phyloP scores from a whole-genome alignment of 768 basidiomycete genomes.

The Neoboletus brunneissimus region DNA sequence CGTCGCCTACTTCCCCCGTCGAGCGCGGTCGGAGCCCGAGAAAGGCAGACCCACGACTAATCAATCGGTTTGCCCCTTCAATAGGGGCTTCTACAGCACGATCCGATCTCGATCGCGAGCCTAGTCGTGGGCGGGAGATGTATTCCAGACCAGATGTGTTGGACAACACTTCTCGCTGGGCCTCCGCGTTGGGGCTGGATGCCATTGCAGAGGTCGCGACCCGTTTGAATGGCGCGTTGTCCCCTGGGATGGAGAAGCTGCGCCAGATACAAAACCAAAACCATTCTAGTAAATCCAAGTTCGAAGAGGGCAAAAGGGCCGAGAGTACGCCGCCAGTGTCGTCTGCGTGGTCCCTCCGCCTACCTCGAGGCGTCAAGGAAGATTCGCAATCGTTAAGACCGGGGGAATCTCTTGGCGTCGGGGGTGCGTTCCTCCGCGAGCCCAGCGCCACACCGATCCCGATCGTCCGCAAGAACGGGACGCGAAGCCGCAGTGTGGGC shows the following conservation, averaged over 20 bases:
- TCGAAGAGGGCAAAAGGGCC: slow-evolving; percentile 19
- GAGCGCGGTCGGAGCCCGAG: slow-evolving; percentile 30
- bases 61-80: slow-evolving; percentile 22
- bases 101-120: slow-evolving; percentile 24
- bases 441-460: slow-evolving; percentile 26
- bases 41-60: slow-evolving; percentile 13
- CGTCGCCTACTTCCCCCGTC: slow-evolving; percentile 21
- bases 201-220: slow-evolving; percentile 23
- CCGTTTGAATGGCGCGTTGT: slow-evolving; percentile 12
- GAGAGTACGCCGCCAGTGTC: slow-evolving; percentile 32
- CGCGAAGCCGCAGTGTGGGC: slow-evolving; percentile 30
- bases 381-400: slow-evolving; percentile 1
- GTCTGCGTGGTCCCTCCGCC: slow-evolving; percentile 17
- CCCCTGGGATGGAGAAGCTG: slow-evolving; percentile 20
- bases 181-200: slow-evolving; percentile 21
- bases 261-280: slow-evolving; percentile 19
- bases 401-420: slow-evolving; percentile 1
- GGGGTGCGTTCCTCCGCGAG: slow-evolving; percentile 28
- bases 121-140: slow-evolving; percentile 18
- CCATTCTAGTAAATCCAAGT: neutral
- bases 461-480: slow-evolving; percentile 17
- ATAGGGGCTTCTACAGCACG: slow-evolving; percentile 22
- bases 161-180: slow-evolving; percentile 30
- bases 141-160: slow-evolving; percentile 22
- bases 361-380: slow-evolving; percentile 15